Conservation (phyloP, 1,284 basidiomycete species). For the Ustanciosporium gigantosporum region DNA sequence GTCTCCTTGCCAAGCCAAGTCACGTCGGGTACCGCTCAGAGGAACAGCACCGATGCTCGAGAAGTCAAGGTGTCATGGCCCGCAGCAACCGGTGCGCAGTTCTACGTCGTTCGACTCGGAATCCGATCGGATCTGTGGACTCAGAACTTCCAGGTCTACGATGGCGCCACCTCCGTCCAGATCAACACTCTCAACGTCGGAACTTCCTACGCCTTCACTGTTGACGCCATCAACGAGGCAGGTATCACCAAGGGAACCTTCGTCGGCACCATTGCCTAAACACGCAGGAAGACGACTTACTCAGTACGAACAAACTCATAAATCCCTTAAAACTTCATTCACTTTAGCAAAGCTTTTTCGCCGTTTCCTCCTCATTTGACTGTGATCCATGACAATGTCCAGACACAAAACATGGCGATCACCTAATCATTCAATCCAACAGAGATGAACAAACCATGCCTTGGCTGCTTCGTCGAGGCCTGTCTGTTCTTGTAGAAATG, state of each 20-base stretch:
- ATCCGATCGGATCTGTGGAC: not conserved
- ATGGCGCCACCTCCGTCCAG: not conserved
- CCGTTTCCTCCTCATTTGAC: no score
- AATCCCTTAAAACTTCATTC: no score
- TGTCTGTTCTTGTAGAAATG: no score
- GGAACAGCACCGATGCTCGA: not conserved
- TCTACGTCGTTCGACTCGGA: not conserved
- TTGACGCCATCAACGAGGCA: not conserved
- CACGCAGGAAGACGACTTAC: no score
- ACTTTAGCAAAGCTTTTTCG: no score
- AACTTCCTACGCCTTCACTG: not conserved
- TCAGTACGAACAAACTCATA: no score
- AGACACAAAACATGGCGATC: no score
- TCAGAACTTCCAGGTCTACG: not conserved
- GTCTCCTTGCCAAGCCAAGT: not conserved
- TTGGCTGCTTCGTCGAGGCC: no score
- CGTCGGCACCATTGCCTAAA: not conserved
- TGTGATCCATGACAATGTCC: no score
- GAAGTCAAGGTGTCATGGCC: not conserved
- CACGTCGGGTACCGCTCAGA: not conserved
- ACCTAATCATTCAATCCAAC: no score
- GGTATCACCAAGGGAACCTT: not conserved
- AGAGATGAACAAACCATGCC: no score
- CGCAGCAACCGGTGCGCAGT: not conserved
- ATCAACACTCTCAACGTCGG: not conserved